Percentiles rank a stretch among this genome's conserved stretches.
These are phyloP conservation scores for Fusarium mexicanum DNA, from an alignment of 2,329 filamentous ascomycete species.

Conservation along the genomic window DNA sequence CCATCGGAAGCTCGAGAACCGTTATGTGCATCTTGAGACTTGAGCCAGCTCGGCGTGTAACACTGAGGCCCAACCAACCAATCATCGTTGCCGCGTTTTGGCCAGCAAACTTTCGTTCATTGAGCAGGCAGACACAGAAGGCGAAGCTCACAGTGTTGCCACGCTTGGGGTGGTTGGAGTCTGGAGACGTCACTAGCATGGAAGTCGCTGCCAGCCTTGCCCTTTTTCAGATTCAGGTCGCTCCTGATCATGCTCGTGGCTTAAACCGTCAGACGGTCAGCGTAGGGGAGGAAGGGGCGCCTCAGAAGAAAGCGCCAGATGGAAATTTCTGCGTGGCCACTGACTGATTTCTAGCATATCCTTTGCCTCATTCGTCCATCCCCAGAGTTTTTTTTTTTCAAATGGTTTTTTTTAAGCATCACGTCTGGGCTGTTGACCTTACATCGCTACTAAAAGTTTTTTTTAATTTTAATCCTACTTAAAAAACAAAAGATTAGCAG, in stretches of 20 bases:
- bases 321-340: slow-evolving; percentile 30
- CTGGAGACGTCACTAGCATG: slow-evolving; percentile 28
- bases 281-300: slow-evolving; percentile 5
- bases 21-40: neutral
- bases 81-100: slow-evolving; percentile 9
- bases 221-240: slow-evolving; percentile 21
- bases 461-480: neutral
- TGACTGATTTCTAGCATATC: slow-evolving; percentile 9
- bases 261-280: slow-evolving; percentile 20
- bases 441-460: neutral
- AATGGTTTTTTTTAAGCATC: neutral
- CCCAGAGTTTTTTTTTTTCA: neutral
- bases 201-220: slow-evolving; percentile 29
- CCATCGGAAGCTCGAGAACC: neutral
- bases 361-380: slow-evolving; percentile 20
- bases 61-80: slow-evolving; percentile 6
- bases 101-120: neutral
- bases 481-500: neutral
- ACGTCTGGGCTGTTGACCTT: neutral
- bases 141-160: slow-evolving; percentile 6
- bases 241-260: slow-evolving; percentile 20
- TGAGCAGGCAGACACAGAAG: neutral
- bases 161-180: slow-evolving; percentile 35
- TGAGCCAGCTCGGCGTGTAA: neutral
- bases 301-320: slow-evolving; percentile 5